These are phyloP conservation scores for Acrodontium crateriforme DNA, from an alignment of 2,329 filamentous ascomycete genomes.

Conservation along the genomic window DNA sequence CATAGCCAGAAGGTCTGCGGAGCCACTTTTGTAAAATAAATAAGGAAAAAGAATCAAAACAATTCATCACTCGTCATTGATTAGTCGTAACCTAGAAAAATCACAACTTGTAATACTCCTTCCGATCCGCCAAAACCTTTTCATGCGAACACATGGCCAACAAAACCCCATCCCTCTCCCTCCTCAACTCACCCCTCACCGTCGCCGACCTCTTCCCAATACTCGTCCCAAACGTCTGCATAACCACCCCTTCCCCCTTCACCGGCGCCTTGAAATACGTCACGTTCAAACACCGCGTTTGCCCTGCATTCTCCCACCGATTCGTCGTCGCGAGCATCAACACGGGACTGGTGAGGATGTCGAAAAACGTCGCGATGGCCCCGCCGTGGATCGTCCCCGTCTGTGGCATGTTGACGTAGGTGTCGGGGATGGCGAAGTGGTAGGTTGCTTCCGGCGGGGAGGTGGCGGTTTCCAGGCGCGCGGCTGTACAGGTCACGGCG, in stretches of 20 bases:
- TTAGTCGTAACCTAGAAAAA: no score
- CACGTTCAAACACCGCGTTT: slow-evolving; percentile 28
- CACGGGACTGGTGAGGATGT: slow-evolving; percentile 33
- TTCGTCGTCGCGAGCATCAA: slow-evolving; percentile 6
- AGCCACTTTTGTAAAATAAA: no score
- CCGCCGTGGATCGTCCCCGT: slow-evolving; percentile 20
- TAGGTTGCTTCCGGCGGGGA: slow-evolving; percentile 6
- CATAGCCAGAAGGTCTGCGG: no score
- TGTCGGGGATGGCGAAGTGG: slow-evolving; percentile 6
- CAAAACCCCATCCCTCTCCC: slow-evolving; percentile 17
- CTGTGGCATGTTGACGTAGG: slow-evolving; percentile 8
- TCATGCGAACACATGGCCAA: slow-evolving; percentile 17
- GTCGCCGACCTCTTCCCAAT: slow-evolving; percentile 27
- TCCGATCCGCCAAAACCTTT: no score
- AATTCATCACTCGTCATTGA: no score
- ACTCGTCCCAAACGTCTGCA: slow-evolving; percentile 30
- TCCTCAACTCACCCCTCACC: slow-evolving; percentile 26
- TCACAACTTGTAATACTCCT: no score
- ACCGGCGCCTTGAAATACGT: slow-evolving; percentile 29
- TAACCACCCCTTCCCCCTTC: slow-evolving; percentile 23
- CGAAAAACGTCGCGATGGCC: slow-evolving; percentile 39
- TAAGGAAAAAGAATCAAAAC: no score
- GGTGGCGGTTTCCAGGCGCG: slow-evolving; percentile 3
- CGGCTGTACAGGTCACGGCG: slow-evolving; percentile 2
- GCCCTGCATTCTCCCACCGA: slow-evolving; percentile 26